These are phyloP conservation scores for Trypanosoma brucei DNA, from an alignment of 208 protist genomes.

Conservation along the genomic window DNA sequence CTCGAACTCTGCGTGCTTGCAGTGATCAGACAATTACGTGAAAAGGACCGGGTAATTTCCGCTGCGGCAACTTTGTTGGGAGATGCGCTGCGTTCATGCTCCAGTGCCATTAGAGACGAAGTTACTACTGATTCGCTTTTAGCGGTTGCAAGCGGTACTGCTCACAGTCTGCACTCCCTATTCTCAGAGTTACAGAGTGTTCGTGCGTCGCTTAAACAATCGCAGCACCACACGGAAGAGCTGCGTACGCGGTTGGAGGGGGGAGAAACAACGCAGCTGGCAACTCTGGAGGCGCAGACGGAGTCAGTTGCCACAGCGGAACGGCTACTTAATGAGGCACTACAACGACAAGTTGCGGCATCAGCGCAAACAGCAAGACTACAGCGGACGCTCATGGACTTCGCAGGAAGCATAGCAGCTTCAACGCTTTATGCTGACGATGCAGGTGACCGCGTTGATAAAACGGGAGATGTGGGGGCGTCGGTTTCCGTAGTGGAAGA, in stretches of 20 bases:
- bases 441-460: background rate
- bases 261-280: background rate
- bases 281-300: background rate
- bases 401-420: constrained; percentile 19
- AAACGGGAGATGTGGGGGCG: background rate
- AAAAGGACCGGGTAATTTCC: constrained; percentile 12
- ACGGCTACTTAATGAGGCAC: constrained; percentile 13
- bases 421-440: constrained; percentile 4
- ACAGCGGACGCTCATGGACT: constrained; percentile 10
- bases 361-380: constrained; percentile 9
- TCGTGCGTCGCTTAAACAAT: constrained; percentile 9
- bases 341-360: constrained; percentile 12
- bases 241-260: background rate
- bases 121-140: constrained; percentile 2
- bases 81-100: constrained; percentile 2
- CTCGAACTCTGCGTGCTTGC: constrained; percentile 3
- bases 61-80: background rate
- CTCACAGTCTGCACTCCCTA: constrained; percentile 1
- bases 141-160: background rate
- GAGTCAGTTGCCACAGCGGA: constrained; percentile 2
- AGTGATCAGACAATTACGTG: constrained; percentile 8
- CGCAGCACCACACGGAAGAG: constrained; percentile 5
- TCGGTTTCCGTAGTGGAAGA: background rate
- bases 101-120: background rate
- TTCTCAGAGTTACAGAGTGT: constrained; percentile 5